phyloP scores from a whole-genome alignment of 176 grass and related monocot genomes.

The Carex pumila region DNA sequence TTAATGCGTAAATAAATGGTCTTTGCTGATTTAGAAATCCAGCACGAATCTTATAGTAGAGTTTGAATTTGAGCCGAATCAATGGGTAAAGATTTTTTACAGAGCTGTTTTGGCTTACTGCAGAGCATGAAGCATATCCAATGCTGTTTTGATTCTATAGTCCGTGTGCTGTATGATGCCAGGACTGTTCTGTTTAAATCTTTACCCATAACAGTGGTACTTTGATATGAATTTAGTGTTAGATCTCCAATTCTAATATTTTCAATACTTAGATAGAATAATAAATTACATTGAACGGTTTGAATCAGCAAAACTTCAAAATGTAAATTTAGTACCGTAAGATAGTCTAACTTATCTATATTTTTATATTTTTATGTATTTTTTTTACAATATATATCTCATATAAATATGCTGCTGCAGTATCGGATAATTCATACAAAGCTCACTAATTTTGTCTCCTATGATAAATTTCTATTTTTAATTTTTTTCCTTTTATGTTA shows the following conservation, averaged over 20 bases:
- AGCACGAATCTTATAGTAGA: not conserved
- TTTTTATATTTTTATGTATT: not conserved
- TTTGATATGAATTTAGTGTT: not conserved
- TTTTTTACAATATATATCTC: not conserved
- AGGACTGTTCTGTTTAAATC: no score
- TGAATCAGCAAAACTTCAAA: not conserved
- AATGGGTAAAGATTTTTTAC: not conserved
- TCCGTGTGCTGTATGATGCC: no score
- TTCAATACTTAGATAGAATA: not conserved
- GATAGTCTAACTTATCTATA: not conserved
- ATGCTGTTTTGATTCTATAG: no score
- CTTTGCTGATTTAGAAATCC: not conserved
- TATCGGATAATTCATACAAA: not conserved
- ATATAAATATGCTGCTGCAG: not conserved
- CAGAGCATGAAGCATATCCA: no score
- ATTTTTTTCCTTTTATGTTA: not conserved
- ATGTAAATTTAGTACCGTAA: not conserved
- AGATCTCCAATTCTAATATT: not conserved
- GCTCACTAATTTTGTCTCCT: not conserved
- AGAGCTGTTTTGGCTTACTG: no score
- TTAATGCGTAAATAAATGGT: not conserved
- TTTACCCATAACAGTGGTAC: no score
- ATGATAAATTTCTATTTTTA: not conserved
- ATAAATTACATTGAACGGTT: not conserved
- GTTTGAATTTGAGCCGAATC: not conserved